Base-by-base conservation (phyloP, 202 grass and related monocot genomes). In the Musa balbisiana region DNA sequence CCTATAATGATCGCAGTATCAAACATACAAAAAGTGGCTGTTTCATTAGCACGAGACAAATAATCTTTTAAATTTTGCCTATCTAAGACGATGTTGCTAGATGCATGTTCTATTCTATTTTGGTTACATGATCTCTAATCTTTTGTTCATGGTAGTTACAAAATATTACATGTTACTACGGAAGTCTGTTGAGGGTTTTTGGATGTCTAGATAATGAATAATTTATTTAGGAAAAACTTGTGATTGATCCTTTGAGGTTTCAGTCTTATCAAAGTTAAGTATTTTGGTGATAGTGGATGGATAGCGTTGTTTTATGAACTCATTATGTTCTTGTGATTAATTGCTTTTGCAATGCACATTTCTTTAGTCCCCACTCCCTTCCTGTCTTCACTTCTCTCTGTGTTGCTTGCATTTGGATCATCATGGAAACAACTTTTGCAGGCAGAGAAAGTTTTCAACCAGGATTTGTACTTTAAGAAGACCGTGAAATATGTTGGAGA, bases 381-480 rank as follows among this genome's bases (percentile, higher is more conserved):
- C 59, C 52, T 75, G 5, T 43, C 5, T 8, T 43, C 33, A 1
- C 16, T 67, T 11, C 20, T 2, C 58, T 71, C 69, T 66, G 24
- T 10, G 53, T 25, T 52, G 21, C 17, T 59, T 64, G 12, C n/a
- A 55, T 75, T 75, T 78, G 55, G 20, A 55, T 19, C 65, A 56
- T 76, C 65, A 49, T 80, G 5, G 64, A 21, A 13, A 13, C 17
- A 74, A 55, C 9, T 55, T 75, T 75, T 75, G 73, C 56, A 66
- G 95, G 91, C 91, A 69, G 95, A 99, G 87, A 99, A 94, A 80
- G 95, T 99, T 72, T 99, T 94, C 78, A 99, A 99, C 83, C 95
- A 99, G 80, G 91, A 90, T 88, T 81, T 90, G 58, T 94, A 95
- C 78, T 99, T 92, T 73, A 99, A 99, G 79, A 87, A 82, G 69